phyloP scores from a whole-genome alignment of 192 early-diverging fungal genomes.

The Chytriomyces hyalinus region DNA sequence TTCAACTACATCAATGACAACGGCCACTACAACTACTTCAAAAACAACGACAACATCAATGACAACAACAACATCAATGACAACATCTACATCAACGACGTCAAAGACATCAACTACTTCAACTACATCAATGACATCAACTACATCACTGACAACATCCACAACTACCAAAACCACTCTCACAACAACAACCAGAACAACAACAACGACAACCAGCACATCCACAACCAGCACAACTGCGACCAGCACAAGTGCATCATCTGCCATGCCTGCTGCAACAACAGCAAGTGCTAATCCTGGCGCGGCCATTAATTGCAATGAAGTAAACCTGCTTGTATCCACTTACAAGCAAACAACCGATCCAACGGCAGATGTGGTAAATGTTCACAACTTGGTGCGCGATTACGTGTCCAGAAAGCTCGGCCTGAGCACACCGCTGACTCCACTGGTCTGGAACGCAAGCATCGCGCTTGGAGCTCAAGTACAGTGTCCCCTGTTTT shows the following conservation, averaged over 20 bases:
- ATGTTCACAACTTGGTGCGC: background rate
- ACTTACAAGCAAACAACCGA: background rate
- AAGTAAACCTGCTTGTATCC: background rate
- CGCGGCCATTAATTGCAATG: too few species aligned
- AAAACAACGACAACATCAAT: background rate
- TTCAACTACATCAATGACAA: background rate
- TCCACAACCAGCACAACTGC: too few species aligned
- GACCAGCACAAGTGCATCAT: too few species aligned
- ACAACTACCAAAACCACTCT: background rate
- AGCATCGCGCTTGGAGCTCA: background rate
- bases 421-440: background rate
- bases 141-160: background rate
- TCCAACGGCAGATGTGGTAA: background rate
- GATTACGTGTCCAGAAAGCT: background rate
- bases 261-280: too few species aligned
- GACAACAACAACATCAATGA: background rate
- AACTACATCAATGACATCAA: background rate
- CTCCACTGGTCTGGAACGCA: conserved; percentile 7
- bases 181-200: too few species aligned
- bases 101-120: background rate
- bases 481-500: too few species aligned
- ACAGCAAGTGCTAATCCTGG: too few species aligned
- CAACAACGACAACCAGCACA: too few species aligned
- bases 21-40: background rate
- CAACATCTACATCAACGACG: conserved; percentile 8